These are phyloP conservation scores for Streptanthus diversifolius DNA, from an alignment of 345 rosid species.

Conservation along the genomic window DNA sequence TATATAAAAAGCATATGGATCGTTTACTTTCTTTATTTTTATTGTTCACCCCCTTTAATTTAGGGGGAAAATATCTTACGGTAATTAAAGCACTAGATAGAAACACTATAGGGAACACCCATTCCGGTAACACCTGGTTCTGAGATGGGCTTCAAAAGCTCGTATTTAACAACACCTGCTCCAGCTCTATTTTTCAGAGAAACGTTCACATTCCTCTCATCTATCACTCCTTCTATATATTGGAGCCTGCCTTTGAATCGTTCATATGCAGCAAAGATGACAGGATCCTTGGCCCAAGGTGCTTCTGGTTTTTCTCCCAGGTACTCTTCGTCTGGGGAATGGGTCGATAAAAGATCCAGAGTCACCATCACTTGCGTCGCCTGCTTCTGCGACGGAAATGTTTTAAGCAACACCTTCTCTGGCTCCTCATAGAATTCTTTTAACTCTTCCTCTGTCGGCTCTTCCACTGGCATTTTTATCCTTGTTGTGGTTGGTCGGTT, in stretches of 20 bases:
- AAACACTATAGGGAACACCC: slow-evolving; percentile 35
- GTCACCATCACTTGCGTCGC: slow-evolving; percentile 38
- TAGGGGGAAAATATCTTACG: background rate
- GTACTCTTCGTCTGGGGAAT: slow-evolving; percentile 41
- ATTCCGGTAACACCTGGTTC: slow-evolving; percentile 28
- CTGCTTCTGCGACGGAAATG: slow-evolving; percentile 33
- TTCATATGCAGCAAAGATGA: slow-evolving; percentile 31
- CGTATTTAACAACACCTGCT: slow-evolving; percentile 38
- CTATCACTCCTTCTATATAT: slow-evolving; percentile 33
- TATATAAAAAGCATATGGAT: background rate
- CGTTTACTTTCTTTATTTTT: background rate
- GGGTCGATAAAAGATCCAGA: slow-evolving; percentile 33
- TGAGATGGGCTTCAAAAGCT: slow-evolving; percentile 33
- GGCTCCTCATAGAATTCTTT: slow-evolving; percentile 22
- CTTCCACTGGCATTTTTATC: slow-evolving; percentile 28
- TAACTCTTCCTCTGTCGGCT: slow-evolving; percentile 30
- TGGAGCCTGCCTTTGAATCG: slow-evolving; percentile 22
- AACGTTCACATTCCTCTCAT: slow-evolving; percentile 29
- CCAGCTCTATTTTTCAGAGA: slow-evolving; percentile 35
- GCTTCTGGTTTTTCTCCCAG: slow-evolving; percentile 24
- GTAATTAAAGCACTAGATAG: slow-evolving; percentile 10
- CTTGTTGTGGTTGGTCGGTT: slow-evolving; percentile 36
- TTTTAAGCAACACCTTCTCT: slow-evolving; percentile 22
- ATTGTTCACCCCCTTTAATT: background rate
- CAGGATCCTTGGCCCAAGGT: slow-evolving; percentile 22